phyloP scores from a whole-genome alignment of 805 yeast species.

The Nakazawaea wyomingensis region DNA sequence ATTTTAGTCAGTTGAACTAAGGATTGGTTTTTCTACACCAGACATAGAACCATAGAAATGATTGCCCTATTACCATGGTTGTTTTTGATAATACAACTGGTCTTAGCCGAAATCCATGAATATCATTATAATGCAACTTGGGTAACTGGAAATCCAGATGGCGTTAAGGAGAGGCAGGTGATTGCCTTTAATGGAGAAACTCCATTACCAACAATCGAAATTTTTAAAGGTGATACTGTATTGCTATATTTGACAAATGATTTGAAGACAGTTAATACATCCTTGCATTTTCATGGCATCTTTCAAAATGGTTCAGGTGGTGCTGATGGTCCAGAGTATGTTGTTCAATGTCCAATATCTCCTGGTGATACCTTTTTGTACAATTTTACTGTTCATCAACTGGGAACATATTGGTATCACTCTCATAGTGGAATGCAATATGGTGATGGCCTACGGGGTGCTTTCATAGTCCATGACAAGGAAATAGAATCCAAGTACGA shows the following conservation, averaged over 20 bases:
- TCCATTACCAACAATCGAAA: conserved; percentile 70
- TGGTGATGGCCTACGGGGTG: conserved; percentile 71
- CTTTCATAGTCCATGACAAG: conserved; percentile 54
- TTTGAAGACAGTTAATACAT: conserved; percentile 45
- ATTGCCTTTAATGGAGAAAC: conserved; percentile 66
- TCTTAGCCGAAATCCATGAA: conserved; percentile 39
- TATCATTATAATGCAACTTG: conserved; percentile 55
- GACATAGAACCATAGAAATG: neutral
- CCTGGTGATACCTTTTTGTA: conserved; percentile 63
- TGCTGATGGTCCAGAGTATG: conserved; percentile 80
- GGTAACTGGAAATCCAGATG: conserved; percentile 66
- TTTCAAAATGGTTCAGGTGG: conserved; percentile 54
- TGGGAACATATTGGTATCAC: conserved; percentile 83
- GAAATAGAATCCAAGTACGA: conserved; percentile 31
- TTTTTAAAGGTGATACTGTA: conserved; percentile 59
- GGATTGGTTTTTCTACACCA: neutral
- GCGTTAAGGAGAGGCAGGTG: conserved; percentile 46
- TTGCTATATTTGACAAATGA: conserved; percentile 59
- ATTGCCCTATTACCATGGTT: neutral
- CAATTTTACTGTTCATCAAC: conserved; percentile 68
- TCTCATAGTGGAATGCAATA: conserved; percentile 75
- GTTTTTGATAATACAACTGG: neutral
- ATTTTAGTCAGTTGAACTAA: too few species aligned
- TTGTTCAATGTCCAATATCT: conserved; percentile 75
- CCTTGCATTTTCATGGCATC: conserved; percentile 78